Conservation (phyloP, 306 rosid genomes). For the Castanea sativa region DNA sequence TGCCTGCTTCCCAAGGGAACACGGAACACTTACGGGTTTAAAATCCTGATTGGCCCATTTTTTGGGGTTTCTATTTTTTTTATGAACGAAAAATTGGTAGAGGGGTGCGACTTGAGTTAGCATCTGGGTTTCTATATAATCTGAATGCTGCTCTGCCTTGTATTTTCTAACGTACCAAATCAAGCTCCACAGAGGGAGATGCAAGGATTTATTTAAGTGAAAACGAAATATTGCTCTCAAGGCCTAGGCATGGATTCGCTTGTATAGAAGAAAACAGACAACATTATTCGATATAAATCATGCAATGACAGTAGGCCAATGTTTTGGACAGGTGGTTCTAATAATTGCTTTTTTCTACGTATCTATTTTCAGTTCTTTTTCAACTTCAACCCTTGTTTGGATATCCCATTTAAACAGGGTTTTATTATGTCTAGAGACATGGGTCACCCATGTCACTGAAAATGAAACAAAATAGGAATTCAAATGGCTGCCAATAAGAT, state of each 20-base stretch:
- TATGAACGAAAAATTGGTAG: too few species aligned
- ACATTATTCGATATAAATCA: not conserved
- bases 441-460: not conserved
- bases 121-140: not conserved
- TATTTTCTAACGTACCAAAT: not conserved
- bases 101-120: too few species aligned
- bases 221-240: not conserved
- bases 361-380: not conserved
- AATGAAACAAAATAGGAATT: not conserved
- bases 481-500: not conserved
- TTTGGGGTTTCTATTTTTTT: too few species aligned
- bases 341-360: not conserved
- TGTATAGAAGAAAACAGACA: not conserved
- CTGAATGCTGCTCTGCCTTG: not conserved
- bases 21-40: not conserved
- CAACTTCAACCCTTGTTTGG: not conserved
- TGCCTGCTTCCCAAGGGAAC: not conserved
- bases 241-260: not conserved
- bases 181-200: not conserved
- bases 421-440: not conserved
- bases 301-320: not conserved
- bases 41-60: not conserved
- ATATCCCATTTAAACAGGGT: not conserved
- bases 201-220: not conserved
- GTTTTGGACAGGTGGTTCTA: not conserved